Evolutionary conservation across 192 early-diverging fungal genomes (phyloP).

Genomic region (Coemansia sp.): DNA sequence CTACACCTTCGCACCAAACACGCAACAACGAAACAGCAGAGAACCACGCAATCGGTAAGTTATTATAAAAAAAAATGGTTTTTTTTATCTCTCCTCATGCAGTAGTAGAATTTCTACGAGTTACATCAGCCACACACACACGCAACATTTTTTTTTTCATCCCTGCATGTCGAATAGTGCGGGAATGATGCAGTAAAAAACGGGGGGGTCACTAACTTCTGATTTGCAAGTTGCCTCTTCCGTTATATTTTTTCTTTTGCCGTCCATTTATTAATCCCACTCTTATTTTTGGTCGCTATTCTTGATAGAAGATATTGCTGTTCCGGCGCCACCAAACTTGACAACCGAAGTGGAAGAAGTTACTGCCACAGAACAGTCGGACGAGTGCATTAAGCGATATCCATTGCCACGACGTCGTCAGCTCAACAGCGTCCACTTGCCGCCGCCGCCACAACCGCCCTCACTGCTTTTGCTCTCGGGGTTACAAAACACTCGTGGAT

Average conservation of each 20-base stretch:
- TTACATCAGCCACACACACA: conserved; percentile 2
- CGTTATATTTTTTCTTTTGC: neutral
- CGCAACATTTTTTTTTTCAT: neutral
- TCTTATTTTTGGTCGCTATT: neutral
- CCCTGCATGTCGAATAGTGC: conserved; percentile 4
- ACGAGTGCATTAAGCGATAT: neutral
- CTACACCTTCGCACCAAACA: neutral
- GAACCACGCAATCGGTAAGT: conserved; percentile 1
- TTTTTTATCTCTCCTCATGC: neutral
- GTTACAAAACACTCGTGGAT: neutral
- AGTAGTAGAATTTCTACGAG: neutral
- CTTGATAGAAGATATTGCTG: neutral
- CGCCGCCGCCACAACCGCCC: neutral
- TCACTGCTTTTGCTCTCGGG: conserved; percentile 12
- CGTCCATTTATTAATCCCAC: neutral
- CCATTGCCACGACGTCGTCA: neutral
- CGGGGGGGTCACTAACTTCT: neutral
- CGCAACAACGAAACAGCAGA: neutral
- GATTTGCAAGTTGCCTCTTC: neutral
- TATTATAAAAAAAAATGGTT: neutral
- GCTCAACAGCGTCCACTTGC: neutral
- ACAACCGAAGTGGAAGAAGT: neutral
- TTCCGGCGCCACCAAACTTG: neutral
- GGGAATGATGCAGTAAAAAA: neutral
- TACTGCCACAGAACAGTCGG: neutral